Base-by-base conservation (phyloP, 805 yeast genomes). In the Candida pseudoglaebosa region DNA sequence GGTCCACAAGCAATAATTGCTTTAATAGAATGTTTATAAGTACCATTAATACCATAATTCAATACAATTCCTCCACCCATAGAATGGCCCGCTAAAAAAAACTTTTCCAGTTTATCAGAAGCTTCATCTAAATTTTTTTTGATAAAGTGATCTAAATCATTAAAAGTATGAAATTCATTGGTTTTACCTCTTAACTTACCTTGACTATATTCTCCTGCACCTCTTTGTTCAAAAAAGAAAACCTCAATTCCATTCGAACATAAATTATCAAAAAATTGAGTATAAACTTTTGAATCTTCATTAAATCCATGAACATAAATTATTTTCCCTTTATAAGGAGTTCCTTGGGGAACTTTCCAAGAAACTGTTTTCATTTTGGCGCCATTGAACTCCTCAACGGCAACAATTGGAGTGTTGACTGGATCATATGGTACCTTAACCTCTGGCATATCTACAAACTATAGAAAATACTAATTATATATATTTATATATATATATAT, bases 11-110 rank as follows among this genome's bases (percentile, higher is more conserved):
- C 72, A 28, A 72, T 58, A 32, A 75, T 68, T 0, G 77, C 77
- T 24, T 64, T 59, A 18, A 84, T 42, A 14, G 67, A 48, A 19
- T 71, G 67, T 32, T 60, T 67, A 50, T 70, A 60, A 42, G 65
- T 72, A 2, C 90, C 90, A 22, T 54, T 52, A 26, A 77, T 67
- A 3, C 76, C 78, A 54, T 84, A 84, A 56, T 80, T 81, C 41
- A 84, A 61, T 0, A 64, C 65, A 36, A 84, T 77, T 0, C 83
- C 90, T 15, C 91, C 91, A 36, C 95, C 95, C 90, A 85, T 83
- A 7, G 89, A 83, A 47, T 80, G 87, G 1, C 91, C 89, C 51
- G 74, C 64, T 33, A 85, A 51, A 48, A 65, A 71, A 22, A 83
- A 48, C 44, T 73, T 73, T 34, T 65, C 67, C 2, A 40, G 32